Conservation (phyloP, 108 stramenopile species). For the Fragilariopsis cylindrus region DNA sequence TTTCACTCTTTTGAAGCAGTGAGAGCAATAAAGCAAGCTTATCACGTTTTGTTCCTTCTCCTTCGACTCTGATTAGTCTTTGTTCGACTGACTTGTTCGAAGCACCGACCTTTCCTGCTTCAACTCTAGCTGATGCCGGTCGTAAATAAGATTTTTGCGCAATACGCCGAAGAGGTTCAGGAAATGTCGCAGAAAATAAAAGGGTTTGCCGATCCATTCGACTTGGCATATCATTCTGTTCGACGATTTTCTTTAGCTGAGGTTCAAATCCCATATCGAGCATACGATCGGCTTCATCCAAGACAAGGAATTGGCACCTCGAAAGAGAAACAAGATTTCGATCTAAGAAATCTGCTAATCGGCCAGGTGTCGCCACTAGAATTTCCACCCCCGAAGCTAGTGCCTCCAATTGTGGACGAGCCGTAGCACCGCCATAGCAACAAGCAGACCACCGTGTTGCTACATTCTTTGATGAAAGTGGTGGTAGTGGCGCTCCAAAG, state of each 20-base stretch:
- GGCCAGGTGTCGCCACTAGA: slow-evolving; percentile 96
- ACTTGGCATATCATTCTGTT: slow-evolving; percentile 80
- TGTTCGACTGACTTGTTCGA: slow-evolving; percentile 95
- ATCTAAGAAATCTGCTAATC: slow-evolving; percentile 93
- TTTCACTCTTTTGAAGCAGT: slow-evolving; percentile 62
- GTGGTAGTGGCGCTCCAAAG: too few species aligned
- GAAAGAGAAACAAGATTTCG: slow-evolving; percentile 78
- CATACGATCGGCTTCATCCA: slow-evolving; percentile 99
- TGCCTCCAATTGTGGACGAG: too few species aligned
- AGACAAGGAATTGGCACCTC: slow-evolving; percentile 89
- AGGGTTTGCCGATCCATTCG: slow-evolving; percentile 91
- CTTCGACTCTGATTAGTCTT: slow-evolving; percentile 95
- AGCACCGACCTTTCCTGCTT: slow-evolving; percentile 80
- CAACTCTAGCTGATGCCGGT: slow-evolving; percentile 90
- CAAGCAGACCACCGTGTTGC: too few species aligned
- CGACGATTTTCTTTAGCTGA: slow-evolving; percentile 93
- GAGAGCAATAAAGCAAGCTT: slow-evolving; percentile 69
- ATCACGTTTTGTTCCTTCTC: slow-evolving; percentile 95
- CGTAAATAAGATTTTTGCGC: slow-evolving; percentile 87
- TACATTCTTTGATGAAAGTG: too few species aligned
- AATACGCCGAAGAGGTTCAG: slow-evolving; percentile 96
- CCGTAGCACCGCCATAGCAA: too few species aligned
- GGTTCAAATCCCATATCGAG: slow-evolving; percentile 99
- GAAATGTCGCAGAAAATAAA: slow-evolving; percentile 98
- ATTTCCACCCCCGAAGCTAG: slow-evolving; percentile 39